These are phyloP conservation scores for Catunica adiposa DNA, from an alignment of 2,329 filamentous ascomycete species.

Conservation along the genomic window DNA sequence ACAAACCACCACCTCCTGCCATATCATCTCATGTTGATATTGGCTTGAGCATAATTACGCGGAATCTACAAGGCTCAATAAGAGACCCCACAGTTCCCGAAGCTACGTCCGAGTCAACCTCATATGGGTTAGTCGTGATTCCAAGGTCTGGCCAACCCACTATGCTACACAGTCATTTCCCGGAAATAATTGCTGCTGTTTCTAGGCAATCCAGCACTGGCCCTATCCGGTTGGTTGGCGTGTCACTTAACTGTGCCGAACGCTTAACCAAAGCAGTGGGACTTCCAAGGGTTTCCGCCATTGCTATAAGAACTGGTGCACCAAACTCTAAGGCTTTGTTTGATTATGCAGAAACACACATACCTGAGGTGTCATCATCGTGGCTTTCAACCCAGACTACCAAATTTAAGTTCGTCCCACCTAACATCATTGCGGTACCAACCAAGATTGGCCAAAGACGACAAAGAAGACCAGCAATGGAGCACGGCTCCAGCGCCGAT, in stretches of 20 bases:
- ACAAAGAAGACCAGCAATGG: not conserved
- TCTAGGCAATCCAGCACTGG: slow-evolving; percentile 26
- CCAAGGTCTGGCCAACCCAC: slow-evolving; percentile 39
- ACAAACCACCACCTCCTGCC: slow-evolving; percentile 26
- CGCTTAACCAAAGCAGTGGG: slow-evolving; percentile 40
- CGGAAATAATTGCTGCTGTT: slow-evolving; percentile 35
- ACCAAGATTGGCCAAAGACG: slow-evolving; percentile 23
- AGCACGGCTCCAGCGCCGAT: too few species aligned
- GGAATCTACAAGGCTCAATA: slow-evolving; percentile 34
- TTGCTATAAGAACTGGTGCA: slow-evolving; percentile 41
- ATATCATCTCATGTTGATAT: slow-evolving; percentile 42
- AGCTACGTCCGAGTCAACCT: not conserved
- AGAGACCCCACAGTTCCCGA: not conserved
- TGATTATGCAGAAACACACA: slow-evolving; percentile 35
- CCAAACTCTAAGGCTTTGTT: slow-evolving; percentile 40
- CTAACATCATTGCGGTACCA: slow-evolving; percentile 23
- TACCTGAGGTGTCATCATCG: slow-evolving; percentile 33
- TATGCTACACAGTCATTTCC: slow-evolving; percentile 43
- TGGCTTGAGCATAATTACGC: slow-evolving; percentile 47
- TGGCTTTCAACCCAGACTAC: slow-evolving; percentile 29
- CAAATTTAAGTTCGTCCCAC: slow-evolving; percentile 19
- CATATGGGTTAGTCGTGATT: slow-evolving; percentile 40
- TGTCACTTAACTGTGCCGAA: slow-evolving; percentile 43
- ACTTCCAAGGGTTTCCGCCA: slow-evolving; percentile 46
- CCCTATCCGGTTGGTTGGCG: slow-evolving; percentile 41